Percentiles rank a stretch among this genome's conserved stretches.
phyloP scores from a whole-genome alignment of 2,329 filamentous ascomycete genomes.

The Sporothrix variecibatus region DNA sequence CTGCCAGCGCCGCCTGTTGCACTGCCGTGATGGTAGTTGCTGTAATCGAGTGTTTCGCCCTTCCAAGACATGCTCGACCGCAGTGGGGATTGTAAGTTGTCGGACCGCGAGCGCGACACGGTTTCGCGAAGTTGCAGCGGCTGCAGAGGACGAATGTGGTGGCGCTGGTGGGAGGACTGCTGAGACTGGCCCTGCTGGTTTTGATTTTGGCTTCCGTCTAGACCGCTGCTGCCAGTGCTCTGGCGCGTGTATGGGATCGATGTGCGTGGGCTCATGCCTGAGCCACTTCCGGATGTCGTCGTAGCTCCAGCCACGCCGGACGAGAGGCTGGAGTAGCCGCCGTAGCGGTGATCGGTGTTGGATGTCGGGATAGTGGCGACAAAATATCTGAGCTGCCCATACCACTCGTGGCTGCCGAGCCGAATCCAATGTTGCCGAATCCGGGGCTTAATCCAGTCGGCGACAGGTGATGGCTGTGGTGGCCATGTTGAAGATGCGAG shows the following conservation, averaged over 20 bases:
- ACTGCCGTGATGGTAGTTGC: slow-evolving; percentile 46
- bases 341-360: slow-evolving; percentile 51
- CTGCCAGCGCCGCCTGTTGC: background rate
- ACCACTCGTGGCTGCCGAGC: slow-evolving; percentile 46
- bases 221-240: slow-evolving; percentile 47
- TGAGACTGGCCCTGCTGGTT: background rate
- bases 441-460: slow-evolving; percentile 67
- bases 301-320: slow-evolving; percentile 40
- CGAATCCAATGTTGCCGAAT: slow-evolving; percentile 68
- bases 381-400: slow-evolving; percentile 57
- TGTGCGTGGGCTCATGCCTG: slow-evolving; percentile 41
- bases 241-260: slow-evolving; percentile 57
- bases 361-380: slow-evolving; percentile 60
- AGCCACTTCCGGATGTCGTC: slow-evolving; percentile 34
- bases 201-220: slow-evolving; percentile 32
- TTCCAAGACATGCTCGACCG: slow-evolving; percentile 66
- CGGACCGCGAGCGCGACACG: slow-evolving; percentile 58
- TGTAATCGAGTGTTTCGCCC: slow-evolving; percentile 57
- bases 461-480: slow-evolving; percentile 48
- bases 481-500: slow-evolving; percentile 11
- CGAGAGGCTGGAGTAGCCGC: slow-evolving; percentile 43
- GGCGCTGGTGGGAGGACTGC: slow-evolving; percentile 37
- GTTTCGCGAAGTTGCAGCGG: slow-evolving; percentile 61
- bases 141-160: slow-evolving; percentile 55
- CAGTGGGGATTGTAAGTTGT: slow-evolving; percentile 60